Percentiles rank a stretch among this genome's conserved stretches.
phyloP scores from a whole-genome alignment of 306 rosid species.

The Vicia villosa region DNA sequence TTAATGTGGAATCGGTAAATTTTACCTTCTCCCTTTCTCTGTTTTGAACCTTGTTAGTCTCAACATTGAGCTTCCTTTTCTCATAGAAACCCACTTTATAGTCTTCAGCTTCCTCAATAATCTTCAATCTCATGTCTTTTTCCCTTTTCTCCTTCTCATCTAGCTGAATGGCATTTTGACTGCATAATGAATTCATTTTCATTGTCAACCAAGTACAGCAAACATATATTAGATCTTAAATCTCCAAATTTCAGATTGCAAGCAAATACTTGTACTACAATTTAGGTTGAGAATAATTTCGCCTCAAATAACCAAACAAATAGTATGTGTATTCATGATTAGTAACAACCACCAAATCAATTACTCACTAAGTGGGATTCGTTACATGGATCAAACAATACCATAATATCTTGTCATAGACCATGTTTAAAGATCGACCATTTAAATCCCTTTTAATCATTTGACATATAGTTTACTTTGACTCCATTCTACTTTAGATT shows the following conservation, averaged over 20 bases:
- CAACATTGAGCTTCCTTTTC: constrained; percentile 85
- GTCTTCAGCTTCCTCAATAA: constrained; percentile 95
- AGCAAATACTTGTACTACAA: constrained; percentile 22
- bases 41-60: constrained; percentile 71
- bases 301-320: constrained; percentile 11
- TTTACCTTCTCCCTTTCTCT: constrained; percentile 95
- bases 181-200: constrained; percentile 44
- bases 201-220: constrained; percentile 25
- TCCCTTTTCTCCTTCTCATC: constrained; percentile 94
- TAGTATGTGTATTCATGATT: constrained; percentile 5
- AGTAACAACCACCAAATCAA: background rate
- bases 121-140: constrained; percentile 78
- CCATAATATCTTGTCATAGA: background rate
- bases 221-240: constrained; percentile 14
- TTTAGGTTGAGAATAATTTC: constrained; percentile 21
- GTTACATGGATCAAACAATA: background rate
- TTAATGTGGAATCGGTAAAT: background rate
- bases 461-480: background rate
- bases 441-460: background rate
- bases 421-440: background rate
- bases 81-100: constrained; percentile 78
- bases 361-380: background rate
- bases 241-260: constrained; percentile 16
- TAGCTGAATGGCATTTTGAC: constrained; percentile 79
- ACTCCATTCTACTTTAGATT: background rate